A percentile compares a stretch with the other conserved stretches of the same genome.
Evolutionary conservation across 208 protist species (phyloP).

Genomic region (Acanthamoeba royreba): DNA sequence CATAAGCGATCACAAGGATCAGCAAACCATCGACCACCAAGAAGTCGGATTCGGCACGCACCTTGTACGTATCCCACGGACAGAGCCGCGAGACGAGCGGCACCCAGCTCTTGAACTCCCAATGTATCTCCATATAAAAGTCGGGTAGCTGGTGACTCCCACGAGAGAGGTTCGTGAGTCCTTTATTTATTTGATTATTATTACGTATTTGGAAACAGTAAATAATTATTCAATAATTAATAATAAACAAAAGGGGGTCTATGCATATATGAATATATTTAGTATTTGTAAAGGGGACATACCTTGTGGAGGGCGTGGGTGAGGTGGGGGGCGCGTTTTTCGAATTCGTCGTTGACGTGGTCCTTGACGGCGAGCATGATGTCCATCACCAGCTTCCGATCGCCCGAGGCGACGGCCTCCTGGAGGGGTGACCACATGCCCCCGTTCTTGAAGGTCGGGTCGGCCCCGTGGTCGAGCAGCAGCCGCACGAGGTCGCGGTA

Average conservation of each 20-base stretch:
- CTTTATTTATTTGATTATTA: too few relatives aligned
- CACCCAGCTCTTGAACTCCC: slow-evolving; percentile 66
- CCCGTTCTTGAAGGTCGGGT: neutral
- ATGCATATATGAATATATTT: too few relatives aligned
- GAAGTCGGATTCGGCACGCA: neutral
- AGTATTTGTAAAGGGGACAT: neutral
- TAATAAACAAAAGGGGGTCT: too few relatives aligned
- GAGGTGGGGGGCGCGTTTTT: neutral
- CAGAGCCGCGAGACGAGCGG: slow-evolving; percentile 58
- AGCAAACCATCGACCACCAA: neutral
- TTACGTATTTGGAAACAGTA: too few relatives aligned
- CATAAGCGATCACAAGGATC: neutral
- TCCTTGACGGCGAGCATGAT: neutral
- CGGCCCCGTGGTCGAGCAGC: neutral
- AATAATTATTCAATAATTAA: too few relatives aligned
- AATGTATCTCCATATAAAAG: slow-evolving; percentile 64
- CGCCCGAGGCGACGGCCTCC: neutral
- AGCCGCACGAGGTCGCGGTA: neutral
- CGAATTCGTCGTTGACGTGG: neutral
- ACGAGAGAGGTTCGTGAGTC: neutral
- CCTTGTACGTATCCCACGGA: slow-evolving; percentile 57
- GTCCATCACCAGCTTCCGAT: neutral
- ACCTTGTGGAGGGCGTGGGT: neutral
- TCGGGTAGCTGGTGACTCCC: slow-evolving; percentile 39
- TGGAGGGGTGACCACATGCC: neutral